phyloP scores from a whole-genome alignment of 2,329 filamentous ascomycete genomes.

The Aureobasidium melanogenum region DNA sequence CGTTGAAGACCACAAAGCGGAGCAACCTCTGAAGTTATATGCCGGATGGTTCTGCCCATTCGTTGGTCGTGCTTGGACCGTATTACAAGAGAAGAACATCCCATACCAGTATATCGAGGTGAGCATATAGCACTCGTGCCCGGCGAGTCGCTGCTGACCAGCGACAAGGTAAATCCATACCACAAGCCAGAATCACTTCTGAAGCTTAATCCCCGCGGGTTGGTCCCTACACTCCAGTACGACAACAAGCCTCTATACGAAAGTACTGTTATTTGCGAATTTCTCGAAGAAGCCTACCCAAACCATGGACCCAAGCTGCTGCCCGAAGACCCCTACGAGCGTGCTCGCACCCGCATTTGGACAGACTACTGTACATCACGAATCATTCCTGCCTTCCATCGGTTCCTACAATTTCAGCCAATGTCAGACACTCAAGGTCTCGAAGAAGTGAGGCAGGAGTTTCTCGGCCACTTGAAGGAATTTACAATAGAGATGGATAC shows the following conservation, averaged over 20 bases:
- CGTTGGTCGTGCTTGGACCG: slow-evolving; percentile 64
- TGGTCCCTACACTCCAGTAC: slow-evolving; percentile 61
- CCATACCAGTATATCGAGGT: slow-evolving; percentile 48
- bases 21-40: slow-evolving; percentile 26
- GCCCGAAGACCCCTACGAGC: slow-evolving; percentile 53
- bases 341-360: slow-evolving; percentile 61
- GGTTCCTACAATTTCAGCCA: slow-evolving; percentile 43
- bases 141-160: neutral
- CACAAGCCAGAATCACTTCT: slow-evolving; percentile 61
- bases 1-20: slow-evolving; percentile 24
- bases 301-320: slow-evolving; percentile 44
- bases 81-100: slow-evolving; percentile 63
- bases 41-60: slow-evolving; percentile 44
- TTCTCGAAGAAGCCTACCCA: slow-evolving; percentile 62
- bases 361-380: slow-evolving; percentile 60
- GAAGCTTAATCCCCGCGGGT: slow-evolving; percentile 62
- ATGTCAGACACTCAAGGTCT: slow-evolving; percentile 30
- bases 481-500: slow-evolving; percentile 55
- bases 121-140: slow-evolving; percentile 26
- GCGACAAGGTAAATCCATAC: slow-evolving; percentile 63
- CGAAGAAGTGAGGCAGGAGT: slow-evolving; percentile 47
- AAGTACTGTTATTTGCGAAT: slow-evolving; percentile 64
- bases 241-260: slow-evolving; percentile 58
- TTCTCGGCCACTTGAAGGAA: slow-evolving; percentile 50
- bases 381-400: slow-evolving; percentile 62